These are phyloP conservation scores for Pseudogymnoascus sp. DNA, from an alignment of 2,329 filamentous ascomycete genomes.

Conservation along the genomic window DNA sequence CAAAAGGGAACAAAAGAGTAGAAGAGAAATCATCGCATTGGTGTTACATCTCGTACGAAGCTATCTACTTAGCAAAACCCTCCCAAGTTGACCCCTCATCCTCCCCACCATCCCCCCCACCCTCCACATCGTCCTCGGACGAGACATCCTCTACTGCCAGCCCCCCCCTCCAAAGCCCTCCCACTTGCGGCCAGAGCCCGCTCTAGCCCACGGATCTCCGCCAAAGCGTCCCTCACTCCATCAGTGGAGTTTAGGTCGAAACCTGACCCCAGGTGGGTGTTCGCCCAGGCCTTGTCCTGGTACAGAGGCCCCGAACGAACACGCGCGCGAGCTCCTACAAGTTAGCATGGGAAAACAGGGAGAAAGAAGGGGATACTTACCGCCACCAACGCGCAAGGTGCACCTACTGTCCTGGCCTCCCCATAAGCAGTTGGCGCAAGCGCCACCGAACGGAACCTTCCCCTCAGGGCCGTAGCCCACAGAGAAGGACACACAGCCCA, in stretches of 20 bases:
- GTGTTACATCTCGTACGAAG: neutral
- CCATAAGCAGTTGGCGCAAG: neutral
- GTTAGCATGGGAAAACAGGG: too few species aligned
- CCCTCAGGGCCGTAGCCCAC: neutral
- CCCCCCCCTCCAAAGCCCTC: neutral
- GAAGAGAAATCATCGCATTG: neutral
- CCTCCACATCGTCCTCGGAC: neutral
- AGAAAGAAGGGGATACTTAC: too few species aligned
- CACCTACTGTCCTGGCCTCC: neutral
- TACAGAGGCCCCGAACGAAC: neutral
- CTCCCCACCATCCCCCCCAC: too few species aligned
- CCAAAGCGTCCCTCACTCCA: neutral
- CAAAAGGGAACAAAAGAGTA: too few species aligned
- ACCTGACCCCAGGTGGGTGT: neutral
- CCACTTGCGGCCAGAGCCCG: neutral
- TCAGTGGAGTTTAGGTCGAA: neutral
- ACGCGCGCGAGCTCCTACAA: too few species aligned
- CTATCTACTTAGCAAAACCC: neutral
- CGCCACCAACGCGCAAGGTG: neutral
- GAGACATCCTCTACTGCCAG: neutral
- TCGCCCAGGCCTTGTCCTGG: neutral
- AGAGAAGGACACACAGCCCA: neutral
- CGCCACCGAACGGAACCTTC: neutral
- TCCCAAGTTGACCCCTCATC: neutral
- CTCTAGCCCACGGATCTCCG: neutral